Percentiles rank a stretch among this genome's conserved stretches.
These are phyloP conservation scores for Solanum medicagineum DNA, from an alignment of 257 asterid species.

Conservation along the genomic window DNA sequence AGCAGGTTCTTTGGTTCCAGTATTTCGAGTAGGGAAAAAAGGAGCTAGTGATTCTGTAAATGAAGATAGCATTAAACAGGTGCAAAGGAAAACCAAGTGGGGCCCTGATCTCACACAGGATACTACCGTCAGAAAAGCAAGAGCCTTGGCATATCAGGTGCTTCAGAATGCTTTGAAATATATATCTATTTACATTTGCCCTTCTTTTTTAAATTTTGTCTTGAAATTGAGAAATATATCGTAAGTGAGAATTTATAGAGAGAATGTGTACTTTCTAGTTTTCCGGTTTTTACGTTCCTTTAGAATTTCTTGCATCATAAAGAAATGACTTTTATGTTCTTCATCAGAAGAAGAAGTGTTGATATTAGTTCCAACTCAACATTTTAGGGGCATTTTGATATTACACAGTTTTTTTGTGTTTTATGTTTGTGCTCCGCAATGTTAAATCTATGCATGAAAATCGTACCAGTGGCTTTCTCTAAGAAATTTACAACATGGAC, in stretches of 20 bases:
- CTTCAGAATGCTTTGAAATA: not conserved
- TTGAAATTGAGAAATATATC: not conserved
- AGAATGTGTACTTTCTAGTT: not conserved
- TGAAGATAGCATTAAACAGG: constrained; percentile 40
- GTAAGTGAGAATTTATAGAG: not conserved
- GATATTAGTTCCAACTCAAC: not conserved
- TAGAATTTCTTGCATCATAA: not conserved
- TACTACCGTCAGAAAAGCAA: constrained; percentile 59
- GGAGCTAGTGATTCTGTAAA: constrained; percentile 32
- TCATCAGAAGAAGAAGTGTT: not conserved
- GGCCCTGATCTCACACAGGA: constrained; percentile 74
- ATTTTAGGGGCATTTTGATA: not conserved
- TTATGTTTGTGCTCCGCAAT: not conserved
- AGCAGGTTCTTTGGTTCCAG: constrained; percentile 76
- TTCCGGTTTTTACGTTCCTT: not conserved
- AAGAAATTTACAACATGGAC: not conserved
- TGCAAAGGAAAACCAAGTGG: constrained; percentile 83
- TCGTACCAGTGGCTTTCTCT: not conserved
- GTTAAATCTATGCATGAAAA: not conserved
- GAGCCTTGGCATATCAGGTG: constrained; percentile 89
- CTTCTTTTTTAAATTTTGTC: not conserved
- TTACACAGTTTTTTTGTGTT: not conserved
- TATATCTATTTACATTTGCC: not conserved
- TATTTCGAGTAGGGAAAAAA: constrained; percentile 49
- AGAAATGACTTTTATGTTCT: not conserved